phyloP scores from a whole-genome alignment of 192 early-diverging fungal genomes.

The Coemansia sp. region DNA sequence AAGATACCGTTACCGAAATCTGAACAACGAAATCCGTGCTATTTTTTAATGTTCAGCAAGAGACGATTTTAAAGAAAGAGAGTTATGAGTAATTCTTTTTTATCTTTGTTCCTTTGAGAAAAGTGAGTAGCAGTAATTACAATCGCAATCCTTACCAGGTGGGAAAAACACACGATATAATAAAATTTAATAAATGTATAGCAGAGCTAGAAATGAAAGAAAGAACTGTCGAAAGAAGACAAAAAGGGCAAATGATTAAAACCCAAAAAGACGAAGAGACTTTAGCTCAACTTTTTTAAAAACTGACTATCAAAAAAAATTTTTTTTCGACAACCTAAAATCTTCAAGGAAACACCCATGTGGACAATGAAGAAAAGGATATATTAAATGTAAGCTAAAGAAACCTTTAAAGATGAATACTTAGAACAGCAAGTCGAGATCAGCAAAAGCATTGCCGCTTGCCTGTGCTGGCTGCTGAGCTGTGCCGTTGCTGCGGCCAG shows the following conservation, averaged over 20 bases:
- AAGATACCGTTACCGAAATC: too few species aligned
- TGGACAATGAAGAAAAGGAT: too few species aligned
- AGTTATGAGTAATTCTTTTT: background rate
- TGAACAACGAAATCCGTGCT: too few species aligned
- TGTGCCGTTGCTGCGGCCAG: background rate
- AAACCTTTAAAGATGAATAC: background rate
- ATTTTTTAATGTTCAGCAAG: background rate
- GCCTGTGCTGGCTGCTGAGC: background rate
- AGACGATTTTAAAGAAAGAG: background rate
- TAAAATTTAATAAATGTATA: background rate
- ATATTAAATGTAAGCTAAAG: too few species aligned
- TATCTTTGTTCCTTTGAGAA: background rate
- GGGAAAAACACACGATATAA: background rate
- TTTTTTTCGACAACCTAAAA: background rate
- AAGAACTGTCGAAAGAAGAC: background rate
- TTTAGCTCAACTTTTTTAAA: background rate
- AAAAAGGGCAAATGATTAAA: background rate
- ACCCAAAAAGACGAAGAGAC: background rate
- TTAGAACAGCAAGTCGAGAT: conserved; percentile 5
- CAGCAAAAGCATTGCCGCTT: background rate
- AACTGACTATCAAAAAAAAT: background rate
- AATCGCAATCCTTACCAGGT: background rate
- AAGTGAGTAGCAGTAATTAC: background rate
- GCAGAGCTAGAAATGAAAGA: background rate
- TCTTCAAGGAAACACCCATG: too few species aligned